Percentiles rank a stretch among this genome's conserved stretches.
These are phyloP conservation scores for Salvia sclarea DNA, from an alignment of 305 asterid genomes.

Conservation along the genomic window DNA sequence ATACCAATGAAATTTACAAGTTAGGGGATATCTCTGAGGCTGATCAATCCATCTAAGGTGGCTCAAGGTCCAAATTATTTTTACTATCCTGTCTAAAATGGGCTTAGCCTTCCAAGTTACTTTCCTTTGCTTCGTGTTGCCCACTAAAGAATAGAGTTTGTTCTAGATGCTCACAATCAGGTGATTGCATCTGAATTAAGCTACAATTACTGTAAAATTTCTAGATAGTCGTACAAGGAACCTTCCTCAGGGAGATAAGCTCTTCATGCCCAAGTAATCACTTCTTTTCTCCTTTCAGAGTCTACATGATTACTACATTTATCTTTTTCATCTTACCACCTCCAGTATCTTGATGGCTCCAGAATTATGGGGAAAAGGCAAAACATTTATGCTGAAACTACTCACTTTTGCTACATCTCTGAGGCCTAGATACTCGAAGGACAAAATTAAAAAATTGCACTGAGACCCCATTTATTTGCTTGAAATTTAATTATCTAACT, in stretches of 20 bases:
- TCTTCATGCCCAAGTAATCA: background rate
- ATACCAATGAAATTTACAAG: conserved; percentile 26
- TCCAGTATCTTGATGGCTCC: background rate
- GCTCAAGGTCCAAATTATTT: background rate
- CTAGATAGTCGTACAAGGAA: too few species aligned
- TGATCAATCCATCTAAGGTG: background rate
- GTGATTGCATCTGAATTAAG: background rate
- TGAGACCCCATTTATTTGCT: background rate
- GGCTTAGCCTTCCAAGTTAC: background rate
- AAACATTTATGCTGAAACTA: background rate
- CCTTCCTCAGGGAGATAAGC: background rate
- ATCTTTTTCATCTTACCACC: background rate
- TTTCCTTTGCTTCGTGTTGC: background rate
- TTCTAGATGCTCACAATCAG: background rate
- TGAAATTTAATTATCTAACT: background rate
- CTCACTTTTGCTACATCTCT: background rate
- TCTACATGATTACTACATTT: background rate
- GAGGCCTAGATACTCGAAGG: background rate
- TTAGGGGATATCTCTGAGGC: conserved; percentile 14
- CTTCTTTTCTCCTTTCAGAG: background rate
- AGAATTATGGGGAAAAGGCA: background rate
- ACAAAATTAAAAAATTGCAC: background rate
- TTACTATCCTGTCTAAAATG: background rate
- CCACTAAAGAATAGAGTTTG: background rate
- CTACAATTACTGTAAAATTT: background rate